Conservation (phyloP, 306 rosid genomes). For the Luffa acutangula region DNA sequence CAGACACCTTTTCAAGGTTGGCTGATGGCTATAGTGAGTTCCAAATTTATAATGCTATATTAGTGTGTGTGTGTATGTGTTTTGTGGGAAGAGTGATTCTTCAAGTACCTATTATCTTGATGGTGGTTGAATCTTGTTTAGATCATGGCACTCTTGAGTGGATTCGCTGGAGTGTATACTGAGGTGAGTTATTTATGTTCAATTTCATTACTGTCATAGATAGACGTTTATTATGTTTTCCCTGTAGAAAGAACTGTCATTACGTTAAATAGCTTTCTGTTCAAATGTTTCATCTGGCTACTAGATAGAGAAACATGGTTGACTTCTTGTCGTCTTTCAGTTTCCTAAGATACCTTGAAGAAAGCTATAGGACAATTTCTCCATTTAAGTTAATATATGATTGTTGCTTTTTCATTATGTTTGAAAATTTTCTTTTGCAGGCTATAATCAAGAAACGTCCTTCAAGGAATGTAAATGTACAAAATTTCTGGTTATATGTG, state of each 20-base stretch:
- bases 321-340: neutral
- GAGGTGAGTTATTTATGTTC: constrained; percentile 48
- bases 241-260: neutral
- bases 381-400: neutral
- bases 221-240: neutral
- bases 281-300: neutral
- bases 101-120: constrained; percentile 5
- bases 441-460: constrained; percentile 95
- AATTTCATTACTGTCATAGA: neutral
- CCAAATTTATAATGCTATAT: constrained; percentile 10
- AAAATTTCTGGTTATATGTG: constrained; percentile 89
- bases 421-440: constrained; percentile 28
- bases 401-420: neutral
- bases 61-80: neutral
- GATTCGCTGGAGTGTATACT: constrained; percentile 93
- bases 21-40: constrained; percentile 95
- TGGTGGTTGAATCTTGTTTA: constrained; percentile 23
- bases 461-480: constrained; percentile 86
- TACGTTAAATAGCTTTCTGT: neutral
- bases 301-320: neutral
- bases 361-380: neutral
- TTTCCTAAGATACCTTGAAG: neutral
- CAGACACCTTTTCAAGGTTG: constrained; percentile 94
- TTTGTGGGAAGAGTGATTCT: neutral
- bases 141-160: constrained; percentile 96